These are phyloP conservation scores for Scedosporium apiospermum DNA, from an alignment of 2,329 filamentous ascomycete genomes.

Conservation along the genomic window DNA sequence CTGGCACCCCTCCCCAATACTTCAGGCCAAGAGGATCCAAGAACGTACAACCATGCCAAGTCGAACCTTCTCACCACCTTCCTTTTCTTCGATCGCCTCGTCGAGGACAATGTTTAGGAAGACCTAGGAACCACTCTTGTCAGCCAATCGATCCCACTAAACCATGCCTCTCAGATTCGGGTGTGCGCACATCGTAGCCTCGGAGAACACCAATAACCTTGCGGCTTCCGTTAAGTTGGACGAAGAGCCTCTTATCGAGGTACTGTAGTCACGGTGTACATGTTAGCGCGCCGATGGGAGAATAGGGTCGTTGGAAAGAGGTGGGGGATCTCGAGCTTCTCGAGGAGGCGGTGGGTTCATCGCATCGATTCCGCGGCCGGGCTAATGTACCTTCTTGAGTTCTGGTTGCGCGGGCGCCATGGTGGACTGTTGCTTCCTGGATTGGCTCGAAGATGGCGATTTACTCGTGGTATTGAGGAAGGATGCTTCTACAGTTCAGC, in stretches of 20 bases:
- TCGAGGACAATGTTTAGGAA: slow-evolving; percentile 98
- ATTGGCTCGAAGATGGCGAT: not conserved
- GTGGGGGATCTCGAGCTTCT: not conserved
- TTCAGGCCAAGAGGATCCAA: not conserved
- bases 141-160: slow-evolving; percentile 10
- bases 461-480: not conserved
- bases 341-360: not conserved
- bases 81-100: slow-evolving; percentile 91
- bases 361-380: not conserved
- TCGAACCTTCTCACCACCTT: slow-evolving; percentile 78
- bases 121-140: slow-evolving; percentile 48
- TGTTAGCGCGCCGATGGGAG: slow-evolving; percentile 16
- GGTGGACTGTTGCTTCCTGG: slow-evolving; percentile 25
- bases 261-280: slow-evolving; percentile 50
- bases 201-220: slow-evolving; percentile 92
- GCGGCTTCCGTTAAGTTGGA: slow-evolving; percentile 94
- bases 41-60: slow-evolving; percentile 82
- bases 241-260: slow-evolving; percentile 97
- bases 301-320: not conserved
- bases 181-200: slow-evolving; percentile 79
- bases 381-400: slow-evolving; percentile 74
- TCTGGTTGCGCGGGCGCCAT: slow-evolving; percentile 99
- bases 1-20: too few species aligned
- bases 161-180: not conserved
- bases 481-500: not conserved